phyloP scores from a whole-genome alignment of 306 rosid genomes.

The Cicer cuneatum region DNA sequence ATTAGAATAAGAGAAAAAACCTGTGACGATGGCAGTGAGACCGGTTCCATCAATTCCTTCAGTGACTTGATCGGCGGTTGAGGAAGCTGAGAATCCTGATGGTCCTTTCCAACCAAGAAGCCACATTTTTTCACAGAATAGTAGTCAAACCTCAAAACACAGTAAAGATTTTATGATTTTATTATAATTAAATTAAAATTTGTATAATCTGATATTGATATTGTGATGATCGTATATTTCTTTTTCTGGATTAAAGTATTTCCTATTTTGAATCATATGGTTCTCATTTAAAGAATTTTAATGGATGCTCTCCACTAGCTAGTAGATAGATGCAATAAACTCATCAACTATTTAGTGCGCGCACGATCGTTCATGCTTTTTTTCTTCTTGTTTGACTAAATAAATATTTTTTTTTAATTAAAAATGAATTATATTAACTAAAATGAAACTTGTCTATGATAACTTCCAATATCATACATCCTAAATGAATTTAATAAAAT shows the following conservation, averaged over 20 bases:
- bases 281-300: background rate
- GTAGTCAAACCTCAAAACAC: slow-evolving; percentile 3
- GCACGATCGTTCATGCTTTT: background rate
- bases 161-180: background rate
- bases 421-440: too few relatives aligned
- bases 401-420: too few relatives aligned
- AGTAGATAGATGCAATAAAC: background rate
- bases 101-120: slow-evolving; percentile 57
- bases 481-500: too few relatives aligned
- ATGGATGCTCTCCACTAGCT: background rate
- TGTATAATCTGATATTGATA: background rate
- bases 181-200: background rate
- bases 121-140: slow-evolving; percentile 56
- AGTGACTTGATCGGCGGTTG: slow-evolving; percentile 79
- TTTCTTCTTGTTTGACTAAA: too few relatives aligned
- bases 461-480: too few relatives aligned
- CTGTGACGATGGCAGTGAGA: slow-evolving; percentile 82
- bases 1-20: slow-evolving; percentile 20
- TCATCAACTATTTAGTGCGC: background rate
- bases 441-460: too few relatives aligned
- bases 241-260: background rate
- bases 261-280: background rate
- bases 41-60: slow-evolving; percentile 59
- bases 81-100: slow-evolving; percentile 77
- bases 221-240: background rate